Percentiles rank a stretch among this genome's conserved stretches.
These are phyloP conservation scores for Rhizopus arrhizus DNA, from an alignment of 371 early-diverging fungal species.

Conservation along the genomic window DNA sequence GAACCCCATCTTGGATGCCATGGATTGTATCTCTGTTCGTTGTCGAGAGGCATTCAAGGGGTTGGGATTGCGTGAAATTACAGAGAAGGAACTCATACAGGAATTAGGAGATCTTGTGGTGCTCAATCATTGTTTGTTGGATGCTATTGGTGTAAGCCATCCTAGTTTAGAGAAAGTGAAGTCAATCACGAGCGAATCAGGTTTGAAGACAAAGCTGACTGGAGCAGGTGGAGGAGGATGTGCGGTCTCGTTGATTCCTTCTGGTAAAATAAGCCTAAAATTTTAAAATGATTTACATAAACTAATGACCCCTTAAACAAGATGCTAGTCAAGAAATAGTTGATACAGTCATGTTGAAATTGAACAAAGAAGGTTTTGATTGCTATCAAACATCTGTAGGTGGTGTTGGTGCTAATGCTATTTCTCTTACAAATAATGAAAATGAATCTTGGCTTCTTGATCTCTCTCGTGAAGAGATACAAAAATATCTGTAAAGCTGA, in stretches of 20 bases:
- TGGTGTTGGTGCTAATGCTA: conserved; percentile 66
- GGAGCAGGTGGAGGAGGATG: conserved; percentile 99
- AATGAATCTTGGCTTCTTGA: conserved; percentile 35
- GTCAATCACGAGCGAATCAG: conserved; percentile 59
- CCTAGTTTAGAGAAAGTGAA: conserved; percentile 78
- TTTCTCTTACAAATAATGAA: conserved; percentile 25
- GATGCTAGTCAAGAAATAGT: conserved; percentile 44
- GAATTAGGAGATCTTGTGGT: conserved; percentile 69
- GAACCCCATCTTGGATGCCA: conserved; percentile 75
- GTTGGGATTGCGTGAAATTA: conserved; percentile 14
- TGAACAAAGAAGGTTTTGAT: conserved; percentile 64
- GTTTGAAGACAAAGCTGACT: conserved; percentile 85
- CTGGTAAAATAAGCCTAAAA: conserved; percentile 47
- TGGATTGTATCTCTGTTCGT: conserved; percentile 65
- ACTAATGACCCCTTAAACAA: neutral
- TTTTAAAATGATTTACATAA: neutral
- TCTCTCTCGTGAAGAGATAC: conserved; percentile 30
- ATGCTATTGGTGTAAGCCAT: conserved; percentile 83
- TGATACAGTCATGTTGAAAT: conserved; percentile 38
- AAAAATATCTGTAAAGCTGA: conserved; percentile 20
- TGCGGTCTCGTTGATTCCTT: conserved; percentile 78
- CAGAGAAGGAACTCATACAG: conserved; percentile 19
- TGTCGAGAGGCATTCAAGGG: conserved; percentile 51
- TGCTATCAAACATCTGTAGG: conserved; percentile 79
- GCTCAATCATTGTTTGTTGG: conserved; percentile 81